Conservation (phyloP, 1,284 basidiomycete species). For the Stereum hirsutum region DNA sequence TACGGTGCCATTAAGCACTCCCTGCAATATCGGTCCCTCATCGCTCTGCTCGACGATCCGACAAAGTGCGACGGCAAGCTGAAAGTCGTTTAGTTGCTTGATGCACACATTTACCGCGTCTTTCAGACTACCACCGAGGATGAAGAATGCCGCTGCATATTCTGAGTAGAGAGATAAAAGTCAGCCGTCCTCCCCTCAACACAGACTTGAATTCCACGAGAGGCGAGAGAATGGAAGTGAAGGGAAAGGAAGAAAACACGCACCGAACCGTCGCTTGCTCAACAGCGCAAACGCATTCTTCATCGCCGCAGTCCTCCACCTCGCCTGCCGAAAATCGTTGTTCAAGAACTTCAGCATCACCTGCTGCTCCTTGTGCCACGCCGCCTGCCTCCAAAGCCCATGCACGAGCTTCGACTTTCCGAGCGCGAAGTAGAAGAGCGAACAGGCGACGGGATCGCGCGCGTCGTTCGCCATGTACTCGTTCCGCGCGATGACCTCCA, state of each 20-base stretch:
- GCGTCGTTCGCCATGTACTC: constrained; percentile 82
- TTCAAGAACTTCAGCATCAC: constrained; percentile 89
- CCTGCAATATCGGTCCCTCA: constrained; percentile 69
- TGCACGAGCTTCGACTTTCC: constrained; percentile 89
- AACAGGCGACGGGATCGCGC: constrained; percentile 85
- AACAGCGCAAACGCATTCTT: constrained; percentile 97
- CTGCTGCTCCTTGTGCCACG: constrained; percentile 87
- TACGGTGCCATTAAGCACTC: constrained; percentile 66
- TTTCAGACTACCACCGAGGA: constrained; percentile 81
- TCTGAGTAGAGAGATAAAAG: constrained; percentile 34
- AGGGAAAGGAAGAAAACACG: constrained; percentile 15
- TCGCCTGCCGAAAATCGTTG: constrained; percentile 81
- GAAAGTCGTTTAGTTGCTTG: constrained; percentile 82
- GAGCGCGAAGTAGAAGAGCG: constrained; percentile 91
- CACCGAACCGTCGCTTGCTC: constrained; percentile 88
- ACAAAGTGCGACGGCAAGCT: constrained; percentile 83
- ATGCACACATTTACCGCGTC: constrained; percentile 92
- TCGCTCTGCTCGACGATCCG: constrained; percentile 77
- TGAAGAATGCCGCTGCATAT: constrained; percentile 96
- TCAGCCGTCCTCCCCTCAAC: not conserved
- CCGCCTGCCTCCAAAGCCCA: constrained; percentile 92
- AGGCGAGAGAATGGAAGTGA: too few species aligned
- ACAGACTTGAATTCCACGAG: too few species aligned
- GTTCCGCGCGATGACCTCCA: constrained; percentile 89
- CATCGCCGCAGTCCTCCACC: constrained; percentile 89